Conservation (phyloP, 257 asterid genomes). For the Penstemon barbatus region DNA sequence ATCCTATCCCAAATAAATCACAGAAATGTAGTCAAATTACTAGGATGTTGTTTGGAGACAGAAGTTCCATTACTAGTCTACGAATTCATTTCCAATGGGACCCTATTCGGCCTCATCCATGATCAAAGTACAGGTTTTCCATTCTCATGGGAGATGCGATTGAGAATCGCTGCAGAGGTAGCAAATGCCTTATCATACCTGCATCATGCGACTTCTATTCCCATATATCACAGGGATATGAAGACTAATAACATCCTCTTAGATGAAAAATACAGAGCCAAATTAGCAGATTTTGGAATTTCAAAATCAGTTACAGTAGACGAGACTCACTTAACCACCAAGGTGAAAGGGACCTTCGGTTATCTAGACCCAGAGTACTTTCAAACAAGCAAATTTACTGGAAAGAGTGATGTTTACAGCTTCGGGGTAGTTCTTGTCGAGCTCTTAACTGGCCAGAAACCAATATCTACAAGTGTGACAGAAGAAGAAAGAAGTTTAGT, state of each 20-base stretch:
- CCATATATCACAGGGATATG: conserved; percentile 20
- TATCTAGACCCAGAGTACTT: conserved; percentile 20
- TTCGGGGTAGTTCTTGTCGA: conserved; percentile 20
- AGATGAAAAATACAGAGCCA: conserved; percentile 17
- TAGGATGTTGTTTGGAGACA: conserved; percentile 19
- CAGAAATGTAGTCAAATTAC: conserved; percentile 17
- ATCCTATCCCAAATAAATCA: conserved; percentile 18
- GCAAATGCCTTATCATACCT: conserved; percentile 13
- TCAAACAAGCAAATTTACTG: conserved; percentile 11
- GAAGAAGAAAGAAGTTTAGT: conserved; percentile 19
- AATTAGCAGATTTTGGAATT: conserved; percentile 15
- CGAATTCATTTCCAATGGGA: conserved; percentile 13
- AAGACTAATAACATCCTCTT: conserved; percentile 15
- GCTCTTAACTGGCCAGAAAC: conserved; percentile 19
- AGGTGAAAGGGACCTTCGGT: conserved; percentile 18
- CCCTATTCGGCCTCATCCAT: conserved; percentile 10
- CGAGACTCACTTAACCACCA: conserved; percentile 19
- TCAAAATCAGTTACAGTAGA: conserved; percentile 8
- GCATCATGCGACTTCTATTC: conserved; percentile 9
- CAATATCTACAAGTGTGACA: neutral
- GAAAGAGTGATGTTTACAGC: conserved; percentile 20
- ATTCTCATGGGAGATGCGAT: conserved; percentile 16
- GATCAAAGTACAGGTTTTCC: conserved; percentile 2
- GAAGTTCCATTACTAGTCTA: conserved; percentile 19
- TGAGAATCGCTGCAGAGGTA: conserved; percentile 18